A percentile compares a stretch with the other conserved stretches of the same genome.
These are phyloP conservation scores for Schwanniomyces etchellsii DNA, from an alignment of 1,139 yeast genomes.

Conservation along the genomic window DNA sequence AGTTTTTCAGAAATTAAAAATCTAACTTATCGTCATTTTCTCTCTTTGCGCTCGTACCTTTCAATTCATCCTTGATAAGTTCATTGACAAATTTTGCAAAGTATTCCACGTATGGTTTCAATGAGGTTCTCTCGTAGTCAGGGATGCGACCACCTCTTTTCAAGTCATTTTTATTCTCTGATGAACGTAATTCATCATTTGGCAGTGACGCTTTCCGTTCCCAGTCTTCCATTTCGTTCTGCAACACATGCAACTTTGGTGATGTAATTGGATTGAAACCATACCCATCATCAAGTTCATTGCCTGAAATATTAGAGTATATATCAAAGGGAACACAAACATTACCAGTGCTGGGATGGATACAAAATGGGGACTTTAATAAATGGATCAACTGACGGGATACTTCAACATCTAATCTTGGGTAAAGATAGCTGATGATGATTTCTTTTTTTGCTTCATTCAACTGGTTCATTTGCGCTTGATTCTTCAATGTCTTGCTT, in stretches of 20 bases:
- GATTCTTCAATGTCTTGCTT: constrained; percentile 38
- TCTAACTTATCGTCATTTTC: constrained; percentile 24
- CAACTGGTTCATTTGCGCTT: constrained; percentile 35
- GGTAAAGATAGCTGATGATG: constrained; percentile 76
- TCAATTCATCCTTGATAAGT: constrained; percentile 52
- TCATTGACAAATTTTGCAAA: constrained; percentile 60
- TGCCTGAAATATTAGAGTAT: constrained; percentile 25
- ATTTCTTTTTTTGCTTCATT: constrained; percentile 81
- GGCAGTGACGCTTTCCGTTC: constrained; percentile 26
- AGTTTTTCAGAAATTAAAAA: too few species aligned
- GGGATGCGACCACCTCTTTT: constrained; percentile 14
- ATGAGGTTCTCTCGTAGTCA: constrained; percentile 62
- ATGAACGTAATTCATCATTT: constrained; percentile 6
- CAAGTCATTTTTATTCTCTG: constrained; percentile 19
- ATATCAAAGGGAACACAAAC: constrained; percentile 93
- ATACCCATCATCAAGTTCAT: constrained; percentile 33
- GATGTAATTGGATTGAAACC: constrained; percentile 76
- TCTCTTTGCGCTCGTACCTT: constrained; percentile 39
- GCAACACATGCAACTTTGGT: constrained; percentile 66
- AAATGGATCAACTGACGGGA: constrained; percentile 87
- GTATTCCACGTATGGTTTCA: constrained; percentile 69
- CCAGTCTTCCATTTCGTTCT: constrained; percentile 47
- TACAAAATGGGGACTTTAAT: constrained; percentile 95
- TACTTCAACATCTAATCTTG: constrained; percentile 89
- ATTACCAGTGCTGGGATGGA: constrained; percentile 96